Conservation (phyloP, 129 eudicot genomes). For the Saposhnikovia divaricata region DNA sequence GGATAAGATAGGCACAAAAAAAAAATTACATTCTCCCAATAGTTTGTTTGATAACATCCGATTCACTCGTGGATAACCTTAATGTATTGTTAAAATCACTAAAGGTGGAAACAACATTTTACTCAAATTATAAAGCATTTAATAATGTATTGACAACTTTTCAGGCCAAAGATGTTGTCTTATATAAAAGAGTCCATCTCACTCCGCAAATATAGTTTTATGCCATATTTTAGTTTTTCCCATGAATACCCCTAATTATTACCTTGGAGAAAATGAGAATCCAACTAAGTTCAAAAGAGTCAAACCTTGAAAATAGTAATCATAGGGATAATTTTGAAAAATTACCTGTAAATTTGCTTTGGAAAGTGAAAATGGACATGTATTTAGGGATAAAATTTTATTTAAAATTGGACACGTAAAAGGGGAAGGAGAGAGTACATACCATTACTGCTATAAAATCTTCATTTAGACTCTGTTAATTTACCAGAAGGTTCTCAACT, state of each 20-base stretch:
- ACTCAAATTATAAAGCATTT: not conserved
- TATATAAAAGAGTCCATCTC: not conserved
- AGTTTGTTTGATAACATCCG: not conserved
- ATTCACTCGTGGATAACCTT: not conserved
- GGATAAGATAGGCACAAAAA: not conserved
- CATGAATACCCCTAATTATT: too few species aligned
- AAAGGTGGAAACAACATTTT: not conserved
- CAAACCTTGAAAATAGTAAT: too few species aligned
- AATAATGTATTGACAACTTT: not conserved
- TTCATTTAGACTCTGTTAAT: not conserved
- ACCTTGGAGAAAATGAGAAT: too few species aligned
- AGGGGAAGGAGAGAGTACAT: not conserved
- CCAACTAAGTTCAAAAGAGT: too few species aligned
- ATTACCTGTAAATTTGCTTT: too few species aligned
- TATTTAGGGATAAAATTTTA: too few species aligned
- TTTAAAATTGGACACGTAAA: too few species aligned
- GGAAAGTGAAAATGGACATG: too few species aligned
- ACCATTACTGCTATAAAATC: not conserved
- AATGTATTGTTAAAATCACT: not conserved
- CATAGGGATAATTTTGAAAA: too few species aligned
- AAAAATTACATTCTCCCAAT: not conserved
- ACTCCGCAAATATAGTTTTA: not conserved
- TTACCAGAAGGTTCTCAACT: not conserved
- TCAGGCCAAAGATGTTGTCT: not conserved
- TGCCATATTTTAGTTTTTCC: not conserved